A percentile compares a stretch with the other conserved stretches of the same genome.
Conservation (phyloP, 805 yeast genomes). For the Diddensiella transvaalensis region DNA sequence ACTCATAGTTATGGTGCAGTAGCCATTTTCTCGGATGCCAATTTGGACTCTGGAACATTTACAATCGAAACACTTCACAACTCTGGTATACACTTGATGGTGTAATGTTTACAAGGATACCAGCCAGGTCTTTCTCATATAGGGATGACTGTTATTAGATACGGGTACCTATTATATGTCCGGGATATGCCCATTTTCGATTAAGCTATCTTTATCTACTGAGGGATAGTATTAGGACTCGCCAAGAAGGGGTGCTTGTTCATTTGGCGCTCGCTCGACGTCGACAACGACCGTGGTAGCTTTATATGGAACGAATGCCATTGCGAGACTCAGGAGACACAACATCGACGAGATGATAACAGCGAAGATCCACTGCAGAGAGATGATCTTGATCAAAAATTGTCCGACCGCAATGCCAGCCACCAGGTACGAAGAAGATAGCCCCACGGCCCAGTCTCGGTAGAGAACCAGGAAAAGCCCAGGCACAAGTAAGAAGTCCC, state of each 20-base stretch:
- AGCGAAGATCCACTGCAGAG: conserved; percentile 85
- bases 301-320: conserved; percentile 27
- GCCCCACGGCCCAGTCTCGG: conserved; percentile 70
- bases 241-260: conserved; percentile 12
- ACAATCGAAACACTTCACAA: too few species aligned
- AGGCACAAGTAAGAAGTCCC: conserved; percentile 74
- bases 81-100: too few species aligned
- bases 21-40: too few species aligned
- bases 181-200: too few species aligned
- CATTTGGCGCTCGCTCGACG: background rate
- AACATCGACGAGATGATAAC: conserved; percentile 58
- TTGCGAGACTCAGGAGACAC: conserved; percentile 48
- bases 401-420: conserved; percentile 72
- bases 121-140: too few species aligned
- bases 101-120: too few species aligned
- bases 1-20: too few species aligned
- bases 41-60: too few species aligned
- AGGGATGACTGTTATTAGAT: too few species aligned
- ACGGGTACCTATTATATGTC: too few species aligned
- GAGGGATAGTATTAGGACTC: background rate
- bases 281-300: conserved; percentile 1
- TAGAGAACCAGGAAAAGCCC: conserved; percentile 51
- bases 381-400: conserved; percentile 61
- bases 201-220: too few species aligned
- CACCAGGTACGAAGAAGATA: conserved; percentile 53